These are phyloP conservation scores for Nyssa sinensis DNA, from an alignment of 148 eudicot genomes.

Conservation along the genomic window DNA sequence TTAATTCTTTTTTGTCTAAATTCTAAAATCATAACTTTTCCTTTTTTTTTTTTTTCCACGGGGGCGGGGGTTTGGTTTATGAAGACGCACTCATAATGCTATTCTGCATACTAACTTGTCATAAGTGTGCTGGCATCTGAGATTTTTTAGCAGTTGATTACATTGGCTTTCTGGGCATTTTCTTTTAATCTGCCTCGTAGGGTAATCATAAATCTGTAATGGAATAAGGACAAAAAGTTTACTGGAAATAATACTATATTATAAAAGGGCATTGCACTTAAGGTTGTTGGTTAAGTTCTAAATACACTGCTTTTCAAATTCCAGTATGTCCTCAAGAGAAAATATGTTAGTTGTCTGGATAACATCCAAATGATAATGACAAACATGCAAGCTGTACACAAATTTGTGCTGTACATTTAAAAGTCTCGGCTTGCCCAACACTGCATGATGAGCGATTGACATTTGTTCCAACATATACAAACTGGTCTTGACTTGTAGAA, in stretches of 20 bases:
- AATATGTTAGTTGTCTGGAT: neutral
- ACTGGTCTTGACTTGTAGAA: too few relatives aligned
- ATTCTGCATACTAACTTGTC: neutral
- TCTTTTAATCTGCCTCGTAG: neutral
- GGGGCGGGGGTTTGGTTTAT: neutral
- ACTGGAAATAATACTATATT: too few relatives aligned
- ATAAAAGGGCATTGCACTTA: neutral
- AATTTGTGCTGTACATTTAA: neutral
- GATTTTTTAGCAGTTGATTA: neutral
- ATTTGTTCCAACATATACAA: too few relatives aligned
- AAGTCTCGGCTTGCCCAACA: neutral
- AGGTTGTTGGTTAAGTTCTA: neutral
- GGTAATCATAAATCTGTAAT: neutral
- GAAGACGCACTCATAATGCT: neutral
- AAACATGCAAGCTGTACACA: neutral
- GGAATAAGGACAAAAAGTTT: neutral
- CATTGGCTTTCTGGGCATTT: neutral
- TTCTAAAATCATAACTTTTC: neutral
- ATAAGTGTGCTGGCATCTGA: neutral
- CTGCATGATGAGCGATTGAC: neutral
- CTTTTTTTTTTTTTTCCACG: too few relatives aligned
- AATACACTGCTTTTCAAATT: neutral
- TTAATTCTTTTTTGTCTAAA: neutral
- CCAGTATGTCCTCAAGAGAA: neutral
- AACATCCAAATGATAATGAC: neutral